A percentile compares a stretch with the other conserved stretches of the same genome.
Conservation (phyloP, 257 asterid species). For the Nicotiana tabacum region DNA sequence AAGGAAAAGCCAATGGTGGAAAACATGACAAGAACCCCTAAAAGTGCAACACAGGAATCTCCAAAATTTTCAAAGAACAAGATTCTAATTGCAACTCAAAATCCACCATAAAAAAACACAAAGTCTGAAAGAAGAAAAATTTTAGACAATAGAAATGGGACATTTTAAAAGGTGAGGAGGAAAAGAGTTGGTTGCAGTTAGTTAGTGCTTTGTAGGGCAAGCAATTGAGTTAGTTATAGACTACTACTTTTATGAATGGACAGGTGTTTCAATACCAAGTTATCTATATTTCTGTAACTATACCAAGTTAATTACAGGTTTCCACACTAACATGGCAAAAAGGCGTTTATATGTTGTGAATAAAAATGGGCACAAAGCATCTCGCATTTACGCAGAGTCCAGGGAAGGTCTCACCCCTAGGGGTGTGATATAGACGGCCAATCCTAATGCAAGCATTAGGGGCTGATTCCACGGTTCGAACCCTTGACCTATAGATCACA, state of each 20-base stretch:
- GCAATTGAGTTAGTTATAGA: slow-evolving; percentile 20
- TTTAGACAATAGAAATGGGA: background rate
- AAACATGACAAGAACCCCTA: slow-evolving; percentile 14
- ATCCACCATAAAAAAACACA: background rate
- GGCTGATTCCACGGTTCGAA: no score
- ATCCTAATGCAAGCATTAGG: no score
- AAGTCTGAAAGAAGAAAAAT: background rate
- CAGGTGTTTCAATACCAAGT: slow-evolving; percentile 2
- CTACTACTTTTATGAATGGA: background rate
- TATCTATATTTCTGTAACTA: background rate
- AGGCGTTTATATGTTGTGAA: no score
- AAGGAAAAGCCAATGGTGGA: background rate
- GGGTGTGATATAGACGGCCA: no score
- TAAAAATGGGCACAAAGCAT: no score
- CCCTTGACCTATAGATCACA: no score
- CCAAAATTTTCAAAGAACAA: background rate
- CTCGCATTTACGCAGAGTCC: no score
- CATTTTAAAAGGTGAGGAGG: background rate
- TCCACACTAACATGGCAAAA: no score
- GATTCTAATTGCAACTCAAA: background rate
- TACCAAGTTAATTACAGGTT: no score
- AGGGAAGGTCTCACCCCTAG: no score
- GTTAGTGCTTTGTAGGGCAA: slow-evolving; percentile 11
- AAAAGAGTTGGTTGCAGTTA: slow-evolving; percentile 7
- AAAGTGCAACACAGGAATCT: slow-evolving; percentile 1